Evolutionary conservation across 768 basidiomycete species (phyloP), one percentile per base, ranked within the genome.

Genomic region (Pleurotus tuber-regium): DNA sequence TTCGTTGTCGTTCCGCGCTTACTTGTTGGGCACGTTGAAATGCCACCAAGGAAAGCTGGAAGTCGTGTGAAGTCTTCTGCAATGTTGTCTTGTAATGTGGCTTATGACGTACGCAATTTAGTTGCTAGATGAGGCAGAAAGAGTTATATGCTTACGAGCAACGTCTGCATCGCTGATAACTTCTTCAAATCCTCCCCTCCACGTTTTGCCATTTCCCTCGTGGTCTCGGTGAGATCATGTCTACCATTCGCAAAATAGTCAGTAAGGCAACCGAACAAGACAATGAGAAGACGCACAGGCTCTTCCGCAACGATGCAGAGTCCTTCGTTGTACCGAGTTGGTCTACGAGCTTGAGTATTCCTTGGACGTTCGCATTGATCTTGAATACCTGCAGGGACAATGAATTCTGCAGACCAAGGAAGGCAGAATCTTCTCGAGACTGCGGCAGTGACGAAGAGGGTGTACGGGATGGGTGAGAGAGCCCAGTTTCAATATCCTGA

Each of bases 341-440:
- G 63, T 98, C 94, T n/a, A 98, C 92, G n/a, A 94, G 78, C 69
- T 91, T 92, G 60, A 92, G 68, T 43, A 99, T 95, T 12, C 91
- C 96, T 62, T 96, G 92, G 2, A 98, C 93, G 69, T 99, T 99
- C 53, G 91, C 83, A 61, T 96, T 95, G 74, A 98, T 93, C 81
- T 98, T 98, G 86, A 98, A 98, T 52, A 96, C 92, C 66, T 98
- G 95, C 4, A 98, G 77, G 1, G 88, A 88, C 54, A 93, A 69
- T 11, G 90, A 90, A 2, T 81, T 83, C 63, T 93, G 92, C 12
- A 95, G 72, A 26, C 74, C 76, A 8, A 78, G 70, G 66, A 96
- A 98, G 3, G 86, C 77, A 5, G 82, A 77, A 68, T 94, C 92
- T 63, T 89, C 84, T 35, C 53, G 76, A 21, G 79, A 76, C 57